Evolutionary conservation across 2,329 filamentous ascomycete genomes (phyloP).

Genomic region (Penicillium hordei): DNA sequence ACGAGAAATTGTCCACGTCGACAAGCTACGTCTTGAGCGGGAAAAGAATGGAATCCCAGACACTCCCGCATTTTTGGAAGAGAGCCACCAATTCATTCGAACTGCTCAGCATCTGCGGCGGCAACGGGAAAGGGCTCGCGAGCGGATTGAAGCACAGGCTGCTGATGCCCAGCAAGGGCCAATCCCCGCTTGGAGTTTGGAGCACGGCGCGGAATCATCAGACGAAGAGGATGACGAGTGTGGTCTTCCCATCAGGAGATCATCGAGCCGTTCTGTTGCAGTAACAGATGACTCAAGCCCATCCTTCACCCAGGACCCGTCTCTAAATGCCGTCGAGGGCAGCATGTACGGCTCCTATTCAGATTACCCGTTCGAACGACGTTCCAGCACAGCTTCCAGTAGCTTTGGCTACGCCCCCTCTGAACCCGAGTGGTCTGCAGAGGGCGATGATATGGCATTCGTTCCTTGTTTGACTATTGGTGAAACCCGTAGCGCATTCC

Average conservation of each 20-base stretch:
- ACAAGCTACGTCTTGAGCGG: constrained; percentile 74
- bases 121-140: constrained; percentile 57
- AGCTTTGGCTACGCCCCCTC: constrained; percentile 46
- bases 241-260: constrained; percentile 31
- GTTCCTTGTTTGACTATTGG: constrained; percentile 89
- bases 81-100: constrained; percentile 45
- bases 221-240: constrained; percentile 49
- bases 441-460: constrained; percentile 83
- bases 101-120: constrained; percentile 38
- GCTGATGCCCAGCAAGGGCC: constrained; percentile 53
- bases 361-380: constrained; percentile 61
- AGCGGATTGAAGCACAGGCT: constrained; percentile 60
- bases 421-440: constrained; percentile 45
- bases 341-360: constrained; percentile 76
- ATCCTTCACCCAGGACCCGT: constrained; percentile 44
- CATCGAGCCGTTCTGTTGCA: constrained; percentile 36
- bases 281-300: constrained; percentile 53
- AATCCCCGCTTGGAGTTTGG: constrained; percentile 77
- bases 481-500: constrained; percentile 78
- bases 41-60: constrained; percentile 74
- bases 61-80: constrained; percentile 54
- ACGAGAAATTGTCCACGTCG: constrained; percentile 77
- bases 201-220: constrained; percentile 65
- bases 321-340: constrained; percentile 64
- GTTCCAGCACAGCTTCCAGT: constrained; percentile 78